phyloP scores from a whole-genome alignment of 352 stramenopile genomes.

The Aphanomyces cochlioides region DNA sequence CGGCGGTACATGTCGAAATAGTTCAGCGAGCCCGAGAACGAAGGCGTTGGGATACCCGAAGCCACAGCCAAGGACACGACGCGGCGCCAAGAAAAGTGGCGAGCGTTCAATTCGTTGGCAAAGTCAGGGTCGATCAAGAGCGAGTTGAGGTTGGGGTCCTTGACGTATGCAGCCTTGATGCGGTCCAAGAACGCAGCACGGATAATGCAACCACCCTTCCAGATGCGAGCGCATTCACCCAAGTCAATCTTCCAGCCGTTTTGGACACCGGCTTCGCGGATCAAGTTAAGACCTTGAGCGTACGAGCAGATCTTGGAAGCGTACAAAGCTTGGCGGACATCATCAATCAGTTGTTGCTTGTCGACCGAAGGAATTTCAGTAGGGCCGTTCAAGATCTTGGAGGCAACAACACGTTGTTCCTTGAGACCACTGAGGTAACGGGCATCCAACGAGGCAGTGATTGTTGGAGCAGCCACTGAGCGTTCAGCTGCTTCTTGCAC shows the following conservation, averaged over 20 bases:
- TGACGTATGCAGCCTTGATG: constrained; percentile 94
- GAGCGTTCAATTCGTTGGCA: constrained; percentile 91
- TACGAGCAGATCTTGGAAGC: constrained; percentile 99
- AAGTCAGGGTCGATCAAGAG: constrained; percentile 98
- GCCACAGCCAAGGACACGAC: constrained; percentile 96
- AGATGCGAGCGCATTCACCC: constrained; percentile 96
- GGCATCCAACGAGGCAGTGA: constrained; percentile 94
- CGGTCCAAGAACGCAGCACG: constrained; percentile 95
- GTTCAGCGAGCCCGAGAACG: constrained; percentile 89
- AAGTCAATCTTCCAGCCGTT: constrained; percentile 97
- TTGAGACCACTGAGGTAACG: constrained; percentile 96
- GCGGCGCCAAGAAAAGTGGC: constrained; percentile 94
- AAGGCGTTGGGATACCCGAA: constrained; percentile 89
- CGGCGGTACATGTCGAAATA: constrained; percentile 99
- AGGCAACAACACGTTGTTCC: constrained; percentile 92
- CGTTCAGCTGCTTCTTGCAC: constrained; percentile 94
- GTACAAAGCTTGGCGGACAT: constrained; percentile 96
- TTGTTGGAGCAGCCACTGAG: constrained; percentile 95
- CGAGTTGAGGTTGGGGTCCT: constrained; percentile 91
- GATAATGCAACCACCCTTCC: constrained; percentile 99
- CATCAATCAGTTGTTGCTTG: constrained; percentile 94
- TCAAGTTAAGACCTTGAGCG: constrained; percentile 94
- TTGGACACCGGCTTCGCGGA: constrained; percentile 91
- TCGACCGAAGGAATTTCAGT: constrained; percentile 89
- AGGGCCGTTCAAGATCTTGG: constrained; percentile 91